Base-by-base conservation (phyloP, 1,284 basidiomycete species). In the Schizopora paradoxa region DNA sequence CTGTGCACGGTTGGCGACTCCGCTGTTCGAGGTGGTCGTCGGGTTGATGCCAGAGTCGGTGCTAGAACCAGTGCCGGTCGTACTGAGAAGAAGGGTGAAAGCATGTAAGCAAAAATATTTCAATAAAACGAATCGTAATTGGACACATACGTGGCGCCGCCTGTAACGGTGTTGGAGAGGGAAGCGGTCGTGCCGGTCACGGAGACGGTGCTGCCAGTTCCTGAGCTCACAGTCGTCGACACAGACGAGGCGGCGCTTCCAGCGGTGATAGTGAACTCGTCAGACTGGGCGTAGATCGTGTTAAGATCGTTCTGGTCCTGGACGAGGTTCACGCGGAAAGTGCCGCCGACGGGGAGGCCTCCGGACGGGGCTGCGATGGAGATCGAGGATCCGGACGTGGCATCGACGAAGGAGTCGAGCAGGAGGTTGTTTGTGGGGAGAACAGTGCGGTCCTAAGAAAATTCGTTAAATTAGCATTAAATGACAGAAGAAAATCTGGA, bases 261-360 rank as follows among this genome's bases (percentile, higher is more conserved):
- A 22, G 41, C 35, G 19, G 41, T 41, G 31, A 53, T 68, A 55
- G 64, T 64, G 57, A 68, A 68, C 49, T 63, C 57, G 23, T 49
- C 42, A 2, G 64, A 88, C 64, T 91, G 85, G 36, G 86, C 83
- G 43, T 74, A 68, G 52, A 88, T 76, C 45, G 64, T 61, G 60
- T 65, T 61, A 14, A 72, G 58, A 37, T 74, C 48, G 22, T 71
- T 47, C 4, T 68, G 53, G 52, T 74, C 68, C 56, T 68, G 55
- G 53, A 82, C 76, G 26, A 91, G 62, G 68, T 90, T 88, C 61
- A 91, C 71, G 45, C 77, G 79, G 75, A 73, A 88, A 43, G 59
- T 65, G 22, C 53, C 45, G 50, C 80, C 80, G 13, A 61, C 49
- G 7, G 74, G 72, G 76, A 79, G 86, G 6, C 81, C 80, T 29